phyloP scores from a whole-genome alignment of 2,329 filamentous ascomycete genomes.

The Macroventuria anomochaeta region DNA sequence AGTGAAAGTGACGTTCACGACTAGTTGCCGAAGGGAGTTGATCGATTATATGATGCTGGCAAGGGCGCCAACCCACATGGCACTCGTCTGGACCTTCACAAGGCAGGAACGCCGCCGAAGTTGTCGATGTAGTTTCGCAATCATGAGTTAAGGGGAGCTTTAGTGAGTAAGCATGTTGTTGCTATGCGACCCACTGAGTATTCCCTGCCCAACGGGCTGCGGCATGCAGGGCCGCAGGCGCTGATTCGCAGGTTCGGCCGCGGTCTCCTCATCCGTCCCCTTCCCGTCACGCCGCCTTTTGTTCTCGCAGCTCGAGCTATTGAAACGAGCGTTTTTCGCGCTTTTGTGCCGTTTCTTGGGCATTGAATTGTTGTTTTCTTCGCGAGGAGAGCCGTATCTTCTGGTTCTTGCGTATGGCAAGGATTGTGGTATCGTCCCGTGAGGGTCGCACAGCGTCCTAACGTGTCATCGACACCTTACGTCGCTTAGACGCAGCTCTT shows the following conservation, averaged over 20 bases:
- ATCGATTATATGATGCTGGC: not conserved
- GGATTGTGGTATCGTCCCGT: not conserved
- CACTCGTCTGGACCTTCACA: constrained; percentile 22
- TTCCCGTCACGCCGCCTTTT: constrained; percentile 9
- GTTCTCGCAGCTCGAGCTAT: constrained; percentile 13
- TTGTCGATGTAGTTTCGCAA: constrained; percentile 1
- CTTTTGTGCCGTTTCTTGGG: not conserved
- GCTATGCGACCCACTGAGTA: constrained; percentile 7
- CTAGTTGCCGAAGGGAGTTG: not conserved
- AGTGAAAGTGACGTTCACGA: not conserved
- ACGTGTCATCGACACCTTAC: constrained; percentile 12
- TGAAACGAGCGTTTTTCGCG: constrained; percentile 8
- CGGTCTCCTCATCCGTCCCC: constrained; percentile 9
- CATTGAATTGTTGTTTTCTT: not conserved
- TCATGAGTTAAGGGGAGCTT: constrained; percentile 1
- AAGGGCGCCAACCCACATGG: constrained; percentile 16
- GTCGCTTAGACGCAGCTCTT: constrained; percentile 2
- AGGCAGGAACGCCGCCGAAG: constrained; percentile 1
- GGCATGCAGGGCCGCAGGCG: constrained; percentile 13
- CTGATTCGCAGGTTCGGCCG: constrained; percentile 11
- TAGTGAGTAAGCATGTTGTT: constrained; percentile 5
- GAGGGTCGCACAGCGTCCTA: constrained; percentile 2
- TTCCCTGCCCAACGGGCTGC: constrained; percentile 5
- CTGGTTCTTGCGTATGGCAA: not conserved
- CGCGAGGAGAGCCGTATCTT: not conserved